Percentiles rank a stretch among this genome's conserved stretches.
phyloP scores from a whole-genome alignment of 1,139 yeast species.

The Blastobotrys serpentis region DNA sequence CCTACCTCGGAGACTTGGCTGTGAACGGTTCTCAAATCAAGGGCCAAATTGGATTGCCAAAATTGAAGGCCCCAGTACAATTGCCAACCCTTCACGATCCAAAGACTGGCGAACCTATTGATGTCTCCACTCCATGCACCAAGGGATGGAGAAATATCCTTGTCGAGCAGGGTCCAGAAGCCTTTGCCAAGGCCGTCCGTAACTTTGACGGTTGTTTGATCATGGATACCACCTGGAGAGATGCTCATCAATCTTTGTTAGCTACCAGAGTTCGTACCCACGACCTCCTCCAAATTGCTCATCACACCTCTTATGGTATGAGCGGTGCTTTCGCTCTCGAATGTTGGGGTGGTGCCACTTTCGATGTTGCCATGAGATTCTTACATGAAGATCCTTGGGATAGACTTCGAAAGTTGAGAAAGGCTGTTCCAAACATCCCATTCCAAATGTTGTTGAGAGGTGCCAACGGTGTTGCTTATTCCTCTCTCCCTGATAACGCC shows the following conservation, averaged over 20 bases:
- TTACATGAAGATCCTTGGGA: conserved; percentile 99
- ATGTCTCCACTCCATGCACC: conserved; percentile 56
- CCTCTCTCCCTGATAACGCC: conserved; percentile 96
- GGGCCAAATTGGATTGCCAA: conserved; percentile 94
- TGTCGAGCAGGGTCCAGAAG: conserved; percentile 81
- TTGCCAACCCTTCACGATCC: conserved; percentile 71
- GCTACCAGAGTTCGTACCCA: conserved; percentile 97
- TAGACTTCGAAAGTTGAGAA: conserved; percentile 82
- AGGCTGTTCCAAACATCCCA: conserved; percentile 94
- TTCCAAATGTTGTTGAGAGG: conserved; percentile 99
- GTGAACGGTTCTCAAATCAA: conserved; percentile 94
- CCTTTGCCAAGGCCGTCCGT: conserved; percentile 85
- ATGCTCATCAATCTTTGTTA: conserved; percentile 96
- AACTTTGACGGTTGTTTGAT: conserved; percentile 79
- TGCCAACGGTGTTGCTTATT: conserved; percentile 98
- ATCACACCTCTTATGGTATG: conserved; percentile 87
- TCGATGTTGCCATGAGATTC: conserved; percentile 98
- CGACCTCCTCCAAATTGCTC: conserved; percentile 88
- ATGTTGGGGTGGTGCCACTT: conserved; percentile 99
- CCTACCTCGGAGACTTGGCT: conserved; percentile 85
- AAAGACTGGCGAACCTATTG: conserved; percentile 54
- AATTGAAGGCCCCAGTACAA: conserved; percentile 68
- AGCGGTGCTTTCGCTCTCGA: conserved; percentile 92
- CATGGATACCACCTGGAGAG: conserved; percentile 99
- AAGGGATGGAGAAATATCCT: conserved; percentile 91